phyloP scores from a whole-genome alignment of 805 yeast species.

The Cyberlindnera mycetangii region DNA sequence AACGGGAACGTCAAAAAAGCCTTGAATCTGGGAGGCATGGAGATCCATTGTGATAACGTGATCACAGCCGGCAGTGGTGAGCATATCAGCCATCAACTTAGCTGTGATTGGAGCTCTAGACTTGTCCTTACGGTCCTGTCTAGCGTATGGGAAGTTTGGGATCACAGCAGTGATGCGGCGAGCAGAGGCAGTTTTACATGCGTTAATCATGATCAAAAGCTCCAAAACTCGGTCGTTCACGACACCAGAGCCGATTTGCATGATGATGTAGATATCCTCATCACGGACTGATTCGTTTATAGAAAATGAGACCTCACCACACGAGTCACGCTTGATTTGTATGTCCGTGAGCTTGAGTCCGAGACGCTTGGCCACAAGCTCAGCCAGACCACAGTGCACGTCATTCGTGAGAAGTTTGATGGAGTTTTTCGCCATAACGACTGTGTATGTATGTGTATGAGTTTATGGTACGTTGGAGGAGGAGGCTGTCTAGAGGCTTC shows the following conservation, averaged over 20 bases:
- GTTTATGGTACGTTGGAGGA: neutral
- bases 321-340: slow-evolving; percentile 61
- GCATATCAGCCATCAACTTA: slow-evolving; percentile 77
- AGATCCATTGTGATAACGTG: slow-evolving; percentile 86
- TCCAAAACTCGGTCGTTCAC: slow-evolving; percentile 76
- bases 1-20: slow-evolving; percentile 79
- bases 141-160: slow-evolving; percentile 84
- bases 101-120: slow-evolving; percentile 86
- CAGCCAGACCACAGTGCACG: slow-evolving; percentile 65
- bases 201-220: slow-evolving; percentile 72
- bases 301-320: slow-evolving; percentile 71
- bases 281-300: slow-evolving; percentile 83
- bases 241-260: slow-evolving; percentile 76
- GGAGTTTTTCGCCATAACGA: slow-evolving; percentile 64
- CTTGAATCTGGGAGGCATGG: slow-evolving; percentile 89
- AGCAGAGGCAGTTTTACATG: slow-evolving; percentile 81
- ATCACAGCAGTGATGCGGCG: slow-evolving; percentile 79
- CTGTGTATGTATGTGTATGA: neutral
- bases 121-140: slow-evolving; percentile 85
- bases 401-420: slow-evolving; percentile 68
- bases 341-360: slow-evolving; percentile 62
- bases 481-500: neutral
- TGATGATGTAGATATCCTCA: slow-evolving; percentile 76
- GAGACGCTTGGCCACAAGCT: slow-evolving; percentile 59
- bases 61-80: slow-evolving; percentile 81